Evolutionary conservation across 2,329 filamentous ascomycete genomes (phyloP), one percentile per base, ranked within the genome.

Genomic region (Cladosporium austrohemisphaericum): DNA sequence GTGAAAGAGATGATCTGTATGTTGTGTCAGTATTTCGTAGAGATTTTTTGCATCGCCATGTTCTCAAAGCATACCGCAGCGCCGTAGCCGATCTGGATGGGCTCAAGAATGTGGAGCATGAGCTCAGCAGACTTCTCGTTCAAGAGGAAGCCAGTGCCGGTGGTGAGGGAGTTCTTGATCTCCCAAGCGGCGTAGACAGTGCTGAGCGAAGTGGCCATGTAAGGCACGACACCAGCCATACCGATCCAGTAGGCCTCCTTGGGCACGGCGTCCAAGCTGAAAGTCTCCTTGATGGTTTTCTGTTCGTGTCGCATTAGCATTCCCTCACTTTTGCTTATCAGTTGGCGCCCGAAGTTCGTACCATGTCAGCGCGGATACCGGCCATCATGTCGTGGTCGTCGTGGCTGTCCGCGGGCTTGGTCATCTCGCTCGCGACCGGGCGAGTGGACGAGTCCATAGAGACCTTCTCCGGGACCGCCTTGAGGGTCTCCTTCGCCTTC

Each of bases 1-100:
- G 96, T 80, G 76, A 95, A 96, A 22, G 90, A 95, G 60, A 95
- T 86, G 61, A 95, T 93, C 83, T 86, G 55, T 41, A 11, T 19
- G 13, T 26, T 14, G 23, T 28, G 43, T 53, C 16, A 50, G 49
- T 14, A 33, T 16, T 20, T 7, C 11, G 36, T 33, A n/a, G 4
- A 28, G 6, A 20, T 8, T 20, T 6, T 23, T 25, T 8, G n/a
- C 16, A 13, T 13, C 18, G 16, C 11, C 13, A 35, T 36, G 31
- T 4, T 49, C 6, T 26, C 20, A 10, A 19, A 8, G 31, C 81
- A 68, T 73, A 85, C 83, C 51, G 94, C 82, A 40, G 91, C 92
- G 49, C 92, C 91, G 61, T 94, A 95, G 52, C 89, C 91, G 48
- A 96, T 79, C 69, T 96, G 92, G 46, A 96, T 72, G 10, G 90